A percentile compares a stretch with the other conserved stretches of the same genome.
Conservation (phyloP, 2,329 filamentous ascomycete genomes). For the Lecanicillium sp. region DNA sequence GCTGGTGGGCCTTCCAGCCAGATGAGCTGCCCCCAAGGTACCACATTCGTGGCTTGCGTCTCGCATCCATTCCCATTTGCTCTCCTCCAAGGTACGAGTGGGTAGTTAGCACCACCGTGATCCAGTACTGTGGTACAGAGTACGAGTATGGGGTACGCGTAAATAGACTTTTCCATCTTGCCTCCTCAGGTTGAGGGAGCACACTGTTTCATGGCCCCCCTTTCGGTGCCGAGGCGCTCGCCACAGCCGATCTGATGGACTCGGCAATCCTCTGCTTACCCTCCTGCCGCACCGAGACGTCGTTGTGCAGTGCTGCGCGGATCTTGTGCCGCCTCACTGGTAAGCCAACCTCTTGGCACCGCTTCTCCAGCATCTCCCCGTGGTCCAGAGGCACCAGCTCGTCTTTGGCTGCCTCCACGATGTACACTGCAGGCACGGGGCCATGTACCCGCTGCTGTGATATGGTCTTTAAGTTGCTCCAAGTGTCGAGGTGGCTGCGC, state of each 20-base stretch:
- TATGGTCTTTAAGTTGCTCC: constrained; percentile 40
- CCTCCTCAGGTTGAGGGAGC: not conserved
- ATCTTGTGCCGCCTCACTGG: constrained; percentile 36
- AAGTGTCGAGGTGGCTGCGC: constrained; percentile 53
- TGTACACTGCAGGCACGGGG: constrained; percentile 31
- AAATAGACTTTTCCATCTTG: too few species aligned
- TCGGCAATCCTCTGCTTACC: constrained; percentile 37
- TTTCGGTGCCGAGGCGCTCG: not conserved
- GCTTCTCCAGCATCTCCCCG: constrained; percentile 34
- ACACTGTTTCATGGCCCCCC: not conserved
- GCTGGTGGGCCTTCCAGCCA: constrained; percentile 1
- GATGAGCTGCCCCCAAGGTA: not conserved
- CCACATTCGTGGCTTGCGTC: too few species aligned
- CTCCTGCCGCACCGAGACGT: constrained; percentile 39
- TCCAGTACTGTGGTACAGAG: too few species aligned
- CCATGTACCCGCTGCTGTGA: constrained; percentile 15
- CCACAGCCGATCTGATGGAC: constrained; percentile 26
- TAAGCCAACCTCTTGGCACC: constrained; percentile 40
- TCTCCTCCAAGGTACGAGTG: too few species aligned
- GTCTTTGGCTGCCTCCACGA: constrained; percentile 50
- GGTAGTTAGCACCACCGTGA: too few species aligned
- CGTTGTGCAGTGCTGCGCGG: constrained; percentile 47
- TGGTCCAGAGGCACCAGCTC: constrained; percentile 50
- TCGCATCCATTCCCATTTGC: too few species aligned
- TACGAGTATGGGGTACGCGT: too few species aligned